Percentiles rank a stretch among this genome's conserved stretches.
These are phyloP conservation scores for Apiospora hydei DNA, from an alignment of 2,329 filamentous ascomycete species.

Conservation along the genomic window DNA sequence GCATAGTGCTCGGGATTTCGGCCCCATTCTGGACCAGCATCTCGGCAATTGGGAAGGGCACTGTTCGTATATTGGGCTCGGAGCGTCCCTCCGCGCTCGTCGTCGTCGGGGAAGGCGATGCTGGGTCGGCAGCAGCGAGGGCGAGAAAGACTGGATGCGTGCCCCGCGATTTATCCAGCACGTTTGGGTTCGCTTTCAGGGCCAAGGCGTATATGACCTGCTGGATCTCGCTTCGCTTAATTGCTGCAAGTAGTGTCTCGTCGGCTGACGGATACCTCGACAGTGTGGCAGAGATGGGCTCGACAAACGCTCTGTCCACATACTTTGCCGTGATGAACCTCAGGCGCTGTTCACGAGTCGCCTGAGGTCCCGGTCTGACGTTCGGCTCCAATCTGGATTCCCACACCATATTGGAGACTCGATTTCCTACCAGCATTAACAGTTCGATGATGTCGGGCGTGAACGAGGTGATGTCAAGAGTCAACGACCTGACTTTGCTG, in stretches of 20 bases:
- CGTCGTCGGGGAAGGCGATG: conserved; percentile 66
- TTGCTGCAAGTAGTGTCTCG: conserved; percentile 87
- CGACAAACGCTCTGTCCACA: conserved; percentile 81
- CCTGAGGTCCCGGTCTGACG: conserved; percentile 76
- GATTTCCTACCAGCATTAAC: conserved; percentile 88
- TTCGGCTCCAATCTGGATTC: conserved; percentile 81
- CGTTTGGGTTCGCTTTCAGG: conserved; percentile 85
- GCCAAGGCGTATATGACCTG: conserved; percentile 91
- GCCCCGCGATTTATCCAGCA: conserved; percentile 82
- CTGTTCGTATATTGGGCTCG: conserved; percentile 56
- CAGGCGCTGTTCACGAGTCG: conserved; percentile 88
- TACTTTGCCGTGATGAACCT: conserved; percentile 97
- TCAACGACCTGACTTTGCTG: conserved; percentile 94
- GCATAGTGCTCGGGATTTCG: conserved; percentile 77
- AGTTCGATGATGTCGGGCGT: conserved; percentile 97
- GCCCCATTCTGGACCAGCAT: conserved; percentile 93
- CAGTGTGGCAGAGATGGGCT: conserved; percentile 76
- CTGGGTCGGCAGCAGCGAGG: conserved; percentile 90
- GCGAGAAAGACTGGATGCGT: conserved; percentile 92
- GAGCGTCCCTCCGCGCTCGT: conserved; percentile 48
- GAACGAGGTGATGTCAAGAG: conserved; percentile 94
- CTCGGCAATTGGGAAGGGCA: conserved; percentile 89
- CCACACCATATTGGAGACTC: conserved; percentile 96
- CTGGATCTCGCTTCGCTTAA: conserved; percentile 96
- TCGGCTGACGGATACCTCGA: conserved; percentile 82